These are phyloP conservation scores for Roridomyces roridus DNA, from an alignment of 768 basidiomycete species.

Conservation along the genomic window DNA sequence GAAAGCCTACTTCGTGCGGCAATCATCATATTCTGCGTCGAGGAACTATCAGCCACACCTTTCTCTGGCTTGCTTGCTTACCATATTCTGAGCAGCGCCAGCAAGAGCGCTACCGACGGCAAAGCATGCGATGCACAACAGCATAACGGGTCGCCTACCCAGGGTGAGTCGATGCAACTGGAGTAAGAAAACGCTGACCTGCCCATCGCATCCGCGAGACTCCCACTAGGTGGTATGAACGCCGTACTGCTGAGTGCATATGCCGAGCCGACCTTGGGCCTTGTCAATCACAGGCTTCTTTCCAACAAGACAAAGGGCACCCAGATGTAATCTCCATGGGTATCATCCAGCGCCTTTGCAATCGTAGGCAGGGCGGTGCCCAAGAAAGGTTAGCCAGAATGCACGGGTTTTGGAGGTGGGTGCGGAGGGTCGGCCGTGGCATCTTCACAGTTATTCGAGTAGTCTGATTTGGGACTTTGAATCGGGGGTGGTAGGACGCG, in stretches of 20 bases:
- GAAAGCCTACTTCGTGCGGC: slow-evolving; percentile 33
- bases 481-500: too few species aligned
- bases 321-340: slow-evolving; percentile 24
- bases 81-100: slow-evolving; percentile 47
- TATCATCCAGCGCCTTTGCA: slow-evolving; percentile 21
- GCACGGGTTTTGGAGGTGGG: slow-evolving; percentile 21
- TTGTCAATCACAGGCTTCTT: neutral
- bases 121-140: slow-evolving; percentile 38
- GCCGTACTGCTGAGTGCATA: slow-evolving; percentile 48
- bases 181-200: slow-evolving; percentile 21
- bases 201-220: slow-evolving; percentile 41
- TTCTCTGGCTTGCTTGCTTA: neutral
- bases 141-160: slow-evolving; percentile 33
- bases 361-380: slow-evolving; percentile 27
- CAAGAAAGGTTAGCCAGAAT: slow-evolving; percentile 23
- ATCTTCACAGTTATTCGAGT: too few species aligned
- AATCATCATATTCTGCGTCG: slow-evolving; percentile 42
- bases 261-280: slow-evolving; percentile 42
- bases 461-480: too few species aligned
- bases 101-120: slow-evolving; percentile 48
- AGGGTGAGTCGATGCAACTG: neutral
- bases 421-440: too few species aligned
- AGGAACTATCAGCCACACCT: neutral
- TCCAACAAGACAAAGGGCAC: neutral
- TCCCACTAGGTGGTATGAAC: slow-evolving; percentile 43